These are phyloP conservation scores for Chlorella sp. DNA, from an alignment of 139 green algal species.

Conservation along the genomic window DNA sequence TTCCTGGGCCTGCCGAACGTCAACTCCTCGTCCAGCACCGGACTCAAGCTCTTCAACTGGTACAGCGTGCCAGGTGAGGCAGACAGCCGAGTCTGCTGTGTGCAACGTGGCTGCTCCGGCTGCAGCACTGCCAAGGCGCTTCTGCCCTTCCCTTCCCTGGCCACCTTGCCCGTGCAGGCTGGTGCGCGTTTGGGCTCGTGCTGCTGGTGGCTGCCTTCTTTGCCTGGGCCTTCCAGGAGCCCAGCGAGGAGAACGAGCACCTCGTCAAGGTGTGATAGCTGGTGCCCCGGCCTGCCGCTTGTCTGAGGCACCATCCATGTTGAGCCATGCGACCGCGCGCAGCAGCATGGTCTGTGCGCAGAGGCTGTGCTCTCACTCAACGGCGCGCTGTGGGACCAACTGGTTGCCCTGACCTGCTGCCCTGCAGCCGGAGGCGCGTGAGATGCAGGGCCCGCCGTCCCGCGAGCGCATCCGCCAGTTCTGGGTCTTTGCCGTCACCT, in stretches of 20 bases:
- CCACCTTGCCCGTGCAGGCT: constrained; percentile 3
- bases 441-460: background rate
- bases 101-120: no score
- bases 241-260: constrained; percentile 47
- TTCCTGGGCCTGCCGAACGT: constrained; percentile 46
- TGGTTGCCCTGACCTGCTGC: background rate
- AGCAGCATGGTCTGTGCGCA: no score
- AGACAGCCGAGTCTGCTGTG: no score
- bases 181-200: constrained; percentile 27
- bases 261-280: constrained; percentile 11
- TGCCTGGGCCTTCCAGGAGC: constrained; percentile 31
- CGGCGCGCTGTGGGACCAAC: no score
- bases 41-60: constrained; percentile 50
- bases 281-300: no score
- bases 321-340: no score
- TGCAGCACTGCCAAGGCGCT: no score
- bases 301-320: no score
- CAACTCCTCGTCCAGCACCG: constrained; percentile 2
- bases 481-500: background rate
- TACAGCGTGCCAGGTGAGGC: background rate
- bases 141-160: no score
- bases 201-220: constrained; percentile 21
- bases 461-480: background rate
- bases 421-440: background rate
- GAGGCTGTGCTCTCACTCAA: no score